Evolutionary conservation across 768 basidiomycete species (phyloP).

Genomic region (Trametes maxima): DNA sequence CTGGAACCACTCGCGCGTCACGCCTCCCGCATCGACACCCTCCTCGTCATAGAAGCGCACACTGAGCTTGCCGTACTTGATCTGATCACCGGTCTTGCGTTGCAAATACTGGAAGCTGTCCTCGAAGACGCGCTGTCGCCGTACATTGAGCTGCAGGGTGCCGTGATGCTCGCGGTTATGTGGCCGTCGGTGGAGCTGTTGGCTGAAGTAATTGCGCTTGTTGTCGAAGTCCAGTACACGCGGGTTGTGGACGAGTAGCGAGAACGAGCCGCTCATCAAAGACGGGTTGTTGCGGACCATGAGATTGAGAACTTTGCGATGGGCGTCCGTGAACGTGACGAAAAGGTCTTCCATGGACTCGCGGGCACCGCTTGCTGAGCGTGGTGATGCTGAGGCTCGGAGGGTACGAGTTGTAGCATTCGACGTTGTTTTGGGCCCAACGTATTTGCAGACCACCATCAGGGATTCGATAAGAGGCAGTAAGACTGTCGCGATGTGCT

Average conservation of each 20-base stretch:
- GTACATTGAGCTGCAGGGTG: constrained; percentile 87
- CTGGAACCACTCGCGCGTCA: constrained; percentile 98
- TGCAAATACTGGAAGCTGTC: constrained; percentile 95
- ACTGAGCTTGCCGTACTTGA: constrained; percentile 97
- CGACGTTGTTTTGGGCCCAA: constrained; percentile 62
- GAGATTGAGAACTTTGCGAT: constrained; percentile 91
- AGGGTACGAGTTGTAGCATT: constrained; percentile 51
- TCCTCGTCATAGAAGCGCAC: constrained; percentile 97
- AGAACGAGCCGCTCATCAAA: constrained; percentile 97
- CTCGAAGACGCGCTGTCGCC: constrained; percentile 91
- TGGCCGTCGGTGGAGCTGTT: constrained; percentile 86
- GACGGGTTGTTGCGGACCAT: constrained; percentile 99
- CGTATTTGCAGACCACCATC: constrained; percentile 99
- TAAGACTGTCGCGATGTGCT: constrained; percentile 89
- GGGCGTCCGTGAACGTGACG: constrained; percentile 89
- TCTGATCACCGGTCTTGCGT: constrained; percentile 89
- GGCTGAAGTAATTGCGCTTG: constrained; percentile 95
- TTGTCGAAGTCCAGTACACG: constrained; percentile 99
- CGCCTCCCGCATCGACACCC: constrained; percentile 97
- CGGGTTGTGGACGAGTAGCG: constrained; percentile 92
- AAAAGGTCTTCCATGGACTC: constrained; percentile 91
- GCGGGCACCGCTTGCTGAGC: constrained; percentile 63
- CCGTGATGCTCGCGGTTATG: constrained; percentile 78
- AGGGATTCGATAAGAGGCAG: constrained; percentile 94
- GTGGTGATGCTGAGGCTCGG: constrained; percentile 68